Conservation (phyloP, 176 grass and related monocot species). For the Paspalum notatum region DNA sequence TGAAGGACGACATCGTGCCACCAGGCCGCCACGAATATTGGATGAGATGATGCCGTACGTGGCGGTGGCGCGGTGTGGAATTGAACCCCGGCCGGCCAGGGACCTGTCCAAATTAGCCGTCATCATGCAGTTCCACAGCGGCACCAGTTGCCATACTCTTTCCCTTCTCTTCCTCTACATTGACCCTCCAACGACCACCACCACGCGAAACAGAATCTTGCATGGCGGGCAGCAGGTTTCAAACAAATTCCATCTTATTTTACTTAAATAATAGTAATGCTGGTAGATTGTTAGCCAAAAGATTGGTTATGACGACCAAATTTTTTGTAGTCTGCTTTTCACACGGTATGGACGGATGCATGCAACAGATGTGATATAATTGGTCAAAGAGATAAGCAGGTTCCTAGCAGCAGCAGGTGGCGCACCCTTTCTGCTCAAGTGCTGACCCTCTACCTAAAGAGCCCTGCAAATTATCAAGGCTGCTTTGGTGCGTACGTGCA, state of each 20-base stretch:
- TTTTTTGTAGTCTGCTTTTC: neutral
- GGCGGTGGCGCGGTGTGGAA: no score
- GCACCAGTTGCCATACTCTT: neutral
- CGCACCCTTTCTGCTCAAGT: conserved; percentile 19
- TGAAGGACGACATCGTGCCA: neutral
- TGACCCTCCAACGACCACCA: conserved; percentile 23
- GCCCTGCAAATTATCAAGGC: conserved; percentile 11
- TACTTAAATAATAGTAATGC: neutral
- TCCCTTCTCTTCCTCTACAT: neutral
- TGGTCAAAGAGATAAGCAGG: conserved; percentile 28
- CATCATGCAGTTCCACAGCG: neutral
- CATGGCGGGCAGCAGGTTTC: neutral
- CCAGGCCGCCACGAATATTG: neutral
- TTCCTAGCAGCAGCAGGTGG: conserved; percentile 31
- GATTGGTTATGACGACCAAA: neutral
- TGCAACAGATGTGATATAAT: neutral
- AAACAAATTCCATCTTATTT: no score
- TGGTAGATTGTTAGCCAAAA: neutral
- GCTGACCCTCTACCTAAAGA: neutral
- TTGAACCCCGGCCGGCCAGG: no score
- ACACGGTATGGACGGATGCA: conserved; percentile 3
- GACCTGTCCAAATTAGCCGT: neutral
- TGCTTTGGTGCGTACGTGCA: conserved; percentile 15
- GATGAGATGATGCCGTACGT: neutral
- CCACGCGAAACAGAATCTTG: neutral